These are phyloP conservation scores for Syncephalastrum racemosum DNA, from an alignment of 371 early-diverging fungal genomes.

Conservation along the genomic window DNA sequence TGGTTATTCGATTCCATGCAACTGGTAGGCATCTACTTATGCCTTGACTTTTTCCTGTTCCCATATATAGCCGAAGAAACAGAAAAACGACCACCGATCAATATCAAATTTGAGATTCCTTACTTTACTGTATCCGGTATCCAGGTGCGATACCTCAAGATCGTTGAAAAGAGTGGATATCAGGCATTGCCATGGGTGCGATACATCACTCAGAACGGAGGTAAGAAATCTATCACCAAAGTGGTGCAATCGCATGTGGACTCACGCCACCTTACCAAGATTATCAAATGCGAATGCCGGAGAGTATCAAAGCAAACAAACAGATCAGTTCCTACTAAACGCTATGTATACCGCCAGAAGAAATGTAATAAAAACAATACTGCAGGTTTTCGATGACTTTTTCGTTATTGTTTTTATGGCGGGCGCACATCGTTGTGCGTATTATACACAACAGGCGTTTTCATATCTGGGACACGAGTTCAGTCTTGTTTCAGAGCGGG, in stretches of 20 bases:
- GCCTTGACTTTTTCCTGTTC: not conserved
- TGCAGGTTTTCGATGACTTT: too few species aligned
- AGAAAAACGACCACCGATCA: slow-evolving; percentile 94
- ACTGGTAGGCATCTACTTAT: not conserved
- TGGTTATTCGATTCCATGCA: not conserved
- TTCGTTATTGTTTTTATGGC: too few species aligned
- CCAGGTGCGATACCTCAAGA: slow-evolving; percentile 98
- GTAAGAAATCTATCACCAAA: slow-evolving; percentile 20
- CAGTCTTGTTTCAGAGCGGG: too few species aligned
- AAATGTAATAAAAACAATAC: slow-evolving; percentile 13
- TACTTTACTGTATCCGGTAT: slow-evolving; percentile 98
- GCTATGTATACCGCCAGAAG: not conserved
- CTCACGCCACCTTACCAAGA: slow-evolving; percentile 31
- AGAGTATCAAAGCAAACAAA: slow-evolving; percentile 61
- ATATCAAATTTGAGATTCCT: slow-evolving; percentile 97
- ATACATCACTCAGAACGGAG: slow-evolving; percentile 97
- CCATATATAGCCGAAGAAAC: slow-evolving; percentile 73
- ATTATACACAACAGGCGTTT: too few species aligned
- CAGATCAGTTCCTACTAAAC: slow-evolving; percentile 18
- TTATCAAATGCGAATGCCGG: slow-evolving; percentile 76
- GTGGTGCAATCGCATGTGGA: not conserved
- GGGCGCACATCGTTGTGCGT: too few species aligned
- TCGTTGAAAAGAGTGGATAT: slow-evolving; percentile 97
- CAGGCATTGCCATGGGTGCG: slow-evolving; percentile 98
- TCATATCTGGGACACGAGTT: too few species aligned